These are phyloP conservation scores for Xerophyta viscosa DNA, from an alignment of 106 monocot species.

Conservation along the genomic window DNA sequence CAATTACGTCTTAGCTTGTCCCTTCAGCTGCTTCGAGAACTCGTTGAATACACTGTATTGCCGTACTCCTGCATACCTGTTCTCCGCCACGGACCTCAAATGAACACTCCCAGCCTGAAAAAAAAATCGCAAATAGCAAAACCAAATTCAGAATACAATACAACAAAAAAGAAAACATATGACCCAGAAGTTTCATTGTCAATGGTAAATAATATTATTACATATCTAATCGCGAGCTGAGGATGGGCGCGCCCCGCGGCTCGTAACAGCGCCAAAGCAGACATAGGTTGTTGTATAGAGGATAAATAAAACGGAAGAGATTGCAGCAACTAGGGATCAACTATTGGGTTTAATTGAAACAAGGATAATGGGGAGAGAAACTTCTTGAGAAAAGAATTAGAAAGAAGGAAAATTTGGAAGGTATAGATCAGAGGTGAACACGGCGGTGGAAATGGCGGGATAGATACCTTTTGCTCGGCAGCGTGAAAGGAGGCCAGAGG, in stretches of 20 bases:
- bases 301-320: background rate
- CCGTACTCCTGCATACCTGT: conserved; percentile 25
- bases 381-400: too few relatives aligned
- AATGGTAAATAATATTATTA: background rate
- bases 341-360: background rate
- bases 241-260: background rate
- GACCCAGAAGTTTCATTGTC: background rate
- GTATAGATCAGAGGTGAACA: too few relatives aligned
- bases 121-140: background rate
- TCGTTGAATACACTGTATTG: conserved; percentile 73
- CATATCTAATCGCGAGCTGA: background rate
- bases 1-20: conserved; percentile 67
- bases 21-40: conserved; percentile 82
- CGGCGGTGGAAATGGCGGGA: too few relatives aligned
- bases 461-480: too few relatives aligned
- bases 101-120: conserved; percentile 14
- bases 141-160: background rate
- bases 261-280: background rate
- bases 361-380: background rate
- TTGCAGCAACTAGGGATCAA: background rate
- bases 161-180: background rate
- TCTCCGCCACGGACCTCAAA: conserved; percentile 5
- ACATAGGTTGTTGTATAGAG: background rate
- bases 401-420: too few relatives aligned
- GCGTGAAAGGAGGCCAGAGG: too few relatives aligned